phyloP scores from a whole-genome alignment of 2,329 filamentous ascomycete genomes.

The Fusarium sp. region DNA sequence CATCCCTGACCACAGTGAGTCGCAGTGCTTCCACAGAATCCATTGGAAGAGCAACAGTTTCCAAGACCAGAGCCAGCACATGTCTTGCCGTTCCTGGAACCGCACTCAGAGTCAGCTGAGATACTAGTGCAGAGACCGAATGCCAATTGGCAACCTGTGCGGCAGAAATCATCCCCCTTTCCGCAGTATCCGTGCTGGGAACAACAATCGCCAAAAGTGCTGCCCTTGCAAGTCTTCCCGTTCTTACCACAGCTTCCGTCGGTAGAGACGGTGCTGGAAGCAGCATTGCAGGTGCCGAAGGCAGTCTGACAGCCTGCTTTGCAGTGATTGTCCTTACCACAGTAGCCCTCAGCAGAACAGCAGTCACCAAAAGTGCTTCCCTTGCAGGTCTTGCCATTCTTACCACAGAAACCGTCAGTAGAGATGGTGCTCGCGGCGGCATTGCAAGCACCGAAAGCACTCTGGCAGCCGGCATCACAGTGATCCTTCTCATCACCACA shows the following conservation, averaged over 20 bases:
- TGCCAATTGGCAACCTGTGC: neutral
- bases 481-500: neutral
- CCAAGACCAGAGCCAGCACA: slow-evolving; percentile 13
- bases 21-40: slow-evolving; percentile 5
- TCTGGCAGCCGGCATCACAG: slow-evolving; percentile 3
- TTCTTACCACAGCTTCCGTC: slow-evolving; percentile 17
- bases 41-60: slow-evolving; percentile 13
- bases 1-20: slow-evolving; percentile 19
- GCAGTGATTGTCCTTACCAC: slow-evolving; percentile 1
- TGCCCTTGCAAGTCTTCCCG: slow-evolving; percentile 17
- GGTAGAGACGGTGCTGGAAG: neutral
- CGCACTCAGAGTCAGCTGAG: slow-evolving; percentile 1
- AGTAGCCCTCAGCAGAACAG: slow-evolving; percentile 11
- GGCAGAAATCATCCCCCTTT: neutral
- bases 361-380: slow-evolving; percentile 10
- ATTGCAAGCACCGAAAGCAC: slow-evolving; percentile 3
- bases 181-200: slow-evolving; percentile 10
- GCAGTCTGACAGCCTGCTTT: neutral
- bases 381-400: slow-evolving; percentile 10
- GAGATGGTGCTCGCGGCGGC: neutral
- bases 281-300: slow-evolving; percentile 1
- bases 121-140: slow-evolving; percentile 6
- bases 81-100: slow-evolving; percentile 10
- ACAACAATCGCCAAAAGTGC: slow-evolving; percentile 4
- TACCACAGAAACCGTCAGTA: slow-evolving; percentile 5